These are phyloP conservation scores for Oryza longistaminata DNA, from an alignment of 176 grass and related monocot genomes.

Conservation along the genomic window DNA sequence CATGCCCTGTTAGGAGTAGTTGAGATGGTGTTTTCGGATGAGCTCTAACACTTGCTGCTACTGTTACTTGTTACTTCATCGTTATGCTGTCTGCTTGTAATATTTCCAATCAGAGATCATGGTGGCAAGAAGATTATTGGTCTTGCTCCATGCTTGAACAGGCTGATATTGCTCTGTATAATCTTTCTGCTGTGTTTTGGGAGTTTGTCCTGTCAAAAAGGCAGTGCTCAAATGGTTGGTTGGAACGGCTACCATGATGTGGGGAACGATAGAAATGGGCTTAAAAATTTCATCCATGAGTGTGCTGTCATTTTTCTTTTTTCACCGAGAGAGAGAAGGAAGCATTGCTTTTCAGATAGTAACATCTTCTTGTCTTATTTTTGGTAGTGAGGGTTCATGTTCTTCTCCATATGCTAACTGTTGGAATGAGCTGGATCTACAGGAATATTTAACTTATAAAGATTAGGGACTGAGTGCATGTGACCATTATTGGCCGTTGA, in stretches of 20 bases:
- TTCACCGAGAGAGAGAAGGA: not conserved
- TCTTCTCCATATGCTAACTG: not conserved
- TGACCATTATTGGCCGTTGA: constrained; percentile 2
- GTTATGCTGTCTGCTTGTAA: not conserved
- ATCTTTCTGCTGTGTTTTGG: not conserved
- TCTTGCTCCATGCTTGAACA: not conserved
- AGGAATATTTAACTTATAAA: not conserved
- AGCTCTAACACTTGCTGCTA: not conserved
- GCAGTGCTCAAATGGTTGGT: not conserved
- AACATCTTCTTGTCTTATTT: not conserved
- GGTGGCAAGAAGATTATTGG: not conserved
- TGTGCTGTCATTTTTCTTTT: not conserved
- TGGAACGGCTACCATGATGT: not conserved
- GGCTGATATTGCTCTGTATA: not conserved
- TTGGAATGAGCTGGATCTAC: constrained; percentile 8
- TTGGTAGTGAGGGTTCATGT: not conserved
- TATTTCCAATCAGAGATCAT: not conserved
- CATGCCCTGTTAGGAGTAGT: not conserved
- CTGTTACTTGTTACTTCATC: not conserved
- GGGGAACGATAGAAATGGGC: not conserved
- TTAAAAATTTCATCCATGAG: not conserved
- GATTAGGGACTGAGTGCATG: not conserved
- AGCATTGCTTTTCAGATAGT: not conserved
- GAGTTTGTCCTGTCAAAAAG: not conserved
- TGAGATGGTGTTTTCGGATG: not conserved